Base-by-base conservation (phyloP, 2,329 filamentous ascomycete species). In the Alternaria triticimaculans region DNA sequence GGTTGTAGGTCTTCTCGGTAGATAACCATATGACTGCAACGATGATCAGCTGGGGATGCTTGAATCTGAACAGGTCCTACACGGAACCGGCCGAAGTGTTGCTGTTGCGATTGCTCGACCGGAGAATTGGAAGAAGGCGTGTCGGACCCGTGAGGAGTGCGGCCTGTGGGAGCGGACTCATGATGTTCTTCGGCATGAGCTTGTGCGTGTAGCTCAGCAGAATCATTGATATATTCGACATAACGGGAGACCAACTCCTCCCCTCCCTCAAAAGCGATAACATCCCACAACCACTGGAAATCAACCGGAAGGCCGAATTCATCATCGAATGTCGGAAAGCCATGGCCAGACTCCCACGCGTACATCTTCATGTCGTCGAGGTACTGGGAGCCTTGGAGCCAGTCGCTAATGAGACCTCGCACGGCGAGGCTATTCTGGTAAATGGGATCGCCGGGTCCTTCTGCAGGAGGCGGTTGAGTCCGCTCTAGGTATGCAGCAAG, bases 331-430 rank as follows among this genome's bases (percentile, higher is more conserved):
- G 20, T 11, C 1, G 56, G 60, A 14, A 21, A 45, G 2, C 56
- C 60, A n/a, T 55, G 25, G 15, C 56, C 60, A 15, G 50, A 33
- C 6, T 12, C 9, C 60, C 60, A 63, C 6, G 49, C 50, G 6
- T 18, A 23, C 8, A 18, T 30, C 14, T 61, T 54, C 8, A 61
- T 15, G 12, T 50, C 45, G 30, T 33, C 25, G 6, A 50, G 45
- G 48, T 15, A 55, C 15, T 23, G 25, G 21, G 20, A 15, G 8
- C 21, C n/a, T 37, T 43, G 6, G 26, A 58, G 21, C 26, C 59
- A 26, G 5, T n/a, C 11, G 8, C 12, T 33, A 3, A 62, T 62
- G 15, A 20, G 4, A 2, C 4, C 2, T 18, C 37, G 59, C 6
- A 54, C 43, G 10, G 9, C 3, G 11, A 23, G 30, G 5, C 25